Base-by-base conservation (phyloP, 2,329 filamentous ascomycete genomes). In the Zymoseptoria tritici region DNA sequence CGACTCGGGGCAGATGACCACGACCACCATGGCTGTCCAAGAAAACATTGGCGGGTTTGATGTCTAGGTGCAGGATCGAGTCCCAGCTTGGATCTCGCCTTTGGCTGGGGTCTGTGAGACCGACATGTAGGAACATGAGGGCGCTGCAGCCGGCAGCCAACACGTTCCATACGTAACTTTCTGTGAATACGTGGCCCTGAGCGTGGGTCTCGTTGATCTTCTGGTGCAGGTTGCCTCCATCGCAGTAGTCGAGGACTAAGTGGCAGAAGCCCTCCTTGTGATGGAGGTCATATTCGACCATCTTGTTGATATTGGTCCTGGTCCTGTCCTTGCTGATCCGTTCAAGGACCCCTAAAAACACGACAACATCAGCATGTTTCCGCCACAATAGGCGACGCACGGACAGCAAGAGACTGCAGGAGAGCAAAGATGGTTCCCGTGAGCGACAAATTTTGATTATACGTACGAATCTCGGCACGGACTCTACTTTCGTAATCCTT, bases 31-130 rank as follows among this genome's bases (percentile, higher is more conserved):
- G 11, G 46, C 52, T 55, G 29, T 50, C 52, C 3, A 66, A 3
- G 22, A 65, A 64, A 46, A 65, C 59, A 50, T 64, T 65, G 42
- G 59, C 52, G 1, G 63, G 61, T 54, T 66, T 64, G 20, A 64
- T 52, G 50, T 65, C 62, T 0, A 63, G 54, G 24, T 66, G 62
- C 9, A 49, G 57, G 19, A 66, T 64, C 1, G 58, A 29, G 36
- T 46, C 36, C 36, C 36, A 46, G 36, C 16, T 16, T 46, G 36
- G 36, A 46, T 46, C 36, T 16, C 36, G 36, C 36, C 11, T 46
- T 7, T 13, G 13, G 11, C 13, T n/a, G 13, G 16, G 13, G 13
- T 46, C 36, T 7, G 36, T 46, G 13, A 46, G 13, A 46, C 36
- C 36, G 36, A 46, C 36, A 46, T 46, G 36, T n/a, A 46, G 13